A percentile compares a stretch with the other conserved stretches of the same genome.
Conservation (phyloP, 805 yeast genomes). For the Aciculoconidium aculeatum region DNA sequence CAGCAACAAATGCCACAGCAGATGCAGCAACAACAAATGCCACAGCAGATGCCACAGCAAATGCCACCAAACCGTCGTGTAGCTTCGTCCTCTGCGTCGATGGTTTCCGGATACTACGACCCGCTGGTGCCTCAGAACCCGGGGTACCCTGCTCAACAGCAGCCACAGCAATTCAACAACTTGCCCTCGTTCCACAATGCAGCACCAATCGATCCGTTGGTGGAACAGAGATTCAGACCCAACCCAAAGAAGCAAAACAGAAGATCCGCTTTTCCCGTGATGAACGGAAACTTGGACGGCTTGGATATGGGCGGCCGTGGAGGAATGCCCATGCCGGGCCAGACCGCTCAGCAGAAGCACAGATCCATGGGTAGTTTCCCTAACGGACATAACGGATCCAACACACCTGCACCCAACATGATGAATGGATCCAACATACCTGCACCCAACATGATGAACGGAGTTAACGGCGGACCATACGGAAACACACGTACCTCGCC, state of each 20-base stretch:
- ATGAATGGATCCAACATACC: slow-evolving; percentile 6
- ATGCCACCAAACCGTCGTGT: too few relatives aligned
- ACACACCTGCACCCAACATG: too few relatives aligned
- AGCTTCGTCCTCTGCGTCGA: too few relatives aligned
- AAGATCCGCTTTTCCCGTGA: slow-evolving; percentile 29
- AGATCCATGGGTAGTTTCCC: slow-evolving; percentile 8
- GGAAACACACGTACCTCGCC: too few relatives aligned
- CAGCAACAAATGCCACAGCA: slow-evolving; percentile 3
- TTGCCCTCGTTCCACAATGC: slow-evolving; percentile 12
- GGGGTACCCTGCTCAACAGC: too few relatives aligned
- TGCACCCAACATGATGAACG: slow-evolving; percentile 1
- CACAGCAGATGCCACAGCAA: slow-evolving; percentile 12
- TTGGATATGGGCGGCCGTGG: slow-evolving; percentile 43
- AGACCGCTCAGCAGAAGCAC: slow-evolving; percentile 6
- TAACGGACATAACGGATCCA: slow-evolving; percentile 5
- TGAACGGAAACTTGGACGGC: slow-evolving; percentile 25
- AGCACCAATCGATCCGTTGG: slow-evolving; percentile 20
- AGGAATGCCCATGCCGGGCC: slow-evolving; percentile 37
- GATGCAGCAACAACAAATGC: slow-evolving; percentile 4
- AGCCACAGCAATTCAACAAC: slow-evolving; percentile 11
- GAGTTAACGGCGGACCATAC: too few relatives aligned
- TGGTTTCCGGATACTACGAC: too few relatives aligned
- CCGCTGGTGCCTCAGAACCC: too few relatives aligned
- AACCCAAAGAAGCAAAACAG: slow-evolving; percentile 28
- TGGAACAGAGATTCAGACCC: slow-evolving; percentile 19